Percentiles rank a stretch among this genome's conserved stretches.
Conservation (phyloP, 345 rosid genomes). For the Ailanthus altissimus region DNA sequence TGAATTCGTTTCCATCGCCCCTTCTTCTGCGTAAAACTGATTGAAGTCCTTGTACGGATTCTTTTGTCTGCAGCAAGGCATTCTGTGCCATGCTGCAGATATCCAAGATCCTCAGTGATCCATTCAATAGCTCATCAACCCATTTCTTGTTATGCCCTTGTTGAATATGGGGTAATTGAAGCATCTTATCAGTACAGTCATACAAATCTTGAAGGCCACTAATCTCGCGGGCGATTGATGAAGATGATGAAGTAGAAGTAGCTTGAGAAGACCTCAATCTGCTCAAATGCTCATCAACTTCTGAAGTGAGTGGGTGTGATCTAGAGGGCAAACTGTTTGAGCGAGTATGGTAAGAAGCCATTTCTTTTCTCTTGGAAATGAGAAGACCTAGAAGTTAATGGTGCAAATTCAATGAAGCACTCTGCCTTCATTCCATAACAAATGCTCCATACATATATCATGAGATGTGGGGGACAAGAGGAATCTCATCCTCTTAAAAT, state of each 20-base stretch:
- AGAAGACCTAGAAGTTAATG: background rate
- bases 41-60: constrained; percentile 33
- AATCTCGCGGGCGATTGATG: constrained; percentile 14
- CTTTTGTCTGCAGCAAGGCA: constrained; percentile 32
- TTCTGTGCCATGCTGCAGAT: constrained; percentile 34
- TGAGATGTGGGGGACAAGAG: constrained; percentile 8
- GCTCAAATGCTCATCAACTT: constrained; percentile 36
- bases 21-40: constrained; percentile 34
- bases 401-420: background rate
- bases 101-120: constrained; percentile 37
- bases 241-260: constrained; percentile 11
- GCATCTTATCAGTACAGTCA: constrained; percentile 29
- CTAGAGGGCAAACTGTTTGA: constrained; percentile 51
- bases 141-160: constrained; percentile 5
- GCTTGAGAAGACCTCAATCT: constrained; percentile 15
- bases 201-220: constrained; percentile 39
- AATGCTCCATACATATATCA: background rate
- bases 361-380: constrained; percentile 15
- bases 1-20: constrained; percentile 15
- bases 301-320: constrained; percentile 42
- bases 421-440: background rate
- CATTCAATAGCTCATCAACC: constrained; percentile 12
- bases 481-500: constrained; percentile 12
- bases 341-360: constrained; percentile 37
- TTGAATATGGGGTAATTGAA: constrained; percentile 15